A percentile compares a stretch with the other conserved stretches of the same genome.
phyloP scores from a whole-genome alignment of 768 basidiomycete genomes.

The Hygrophorus russula region DNA sequence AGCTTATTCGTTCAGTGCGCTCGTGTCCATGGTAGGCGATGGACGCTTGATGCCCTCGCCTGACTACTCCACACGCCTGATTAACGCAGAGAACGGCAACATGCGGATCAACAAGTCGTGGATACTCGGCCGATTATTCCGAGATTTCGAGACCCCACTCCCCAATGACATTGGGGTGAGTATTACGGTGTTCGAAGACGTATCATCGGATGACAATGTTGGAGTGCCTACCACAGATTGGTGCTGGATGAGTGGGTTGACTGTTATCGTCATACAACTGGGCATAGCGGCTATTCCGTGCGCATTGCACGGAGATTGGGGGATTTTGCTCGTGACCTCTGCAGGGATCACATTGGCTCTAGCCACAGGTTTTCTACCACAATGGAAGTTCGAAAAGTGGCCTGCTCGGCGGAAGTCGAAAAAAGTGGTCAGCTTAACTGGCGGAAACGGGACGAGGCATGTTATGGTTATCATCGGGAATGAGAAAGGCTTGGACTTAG shows the following conservation, averaged over 20 bases:
- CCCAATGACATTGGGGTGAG: slow-evolving; percentile 10
- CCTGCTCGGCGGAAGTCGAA: slow-evolving; percentile 12
- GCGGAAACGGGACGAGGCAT: slow-evolving; percentile 18
- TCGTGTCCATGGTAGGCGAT: slow-evolving; percentile 13
- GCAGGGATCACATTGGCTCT: slow-evolving; percentile 17
- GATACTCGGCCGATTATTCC: slow-evolving; percentile 17
- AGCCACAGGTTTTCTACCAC: slow-evolving; percentile 15
- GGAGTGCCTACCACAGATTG: slow-evolving; percentile 18
- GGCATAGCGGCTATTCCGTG: slow-evolving; percentile 18
- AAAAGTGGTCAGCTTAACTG: slow-evolving; percentile 16
- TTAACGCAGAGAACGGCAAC: slow-evolving; percentile 14
- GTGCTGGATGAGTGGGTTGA: slow-evolving; percentile 15
- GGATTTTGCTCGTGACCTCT: slow-evolving; percentile 17
- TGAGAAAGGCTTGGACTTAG: slow-evolving; percentile 14
- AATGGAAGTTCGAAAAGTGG: slow-evolving; percentile 21
- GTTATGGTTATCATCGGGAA: slow-evolving; percentile 21
- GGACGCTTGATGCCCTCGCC: slow-evolving; percentile 16
- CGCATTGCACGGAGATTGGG: slow-evolving; percentile 16
- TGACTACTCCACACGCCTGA: slow-evolving; percentile 12
- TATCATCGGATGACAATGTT: slow-evolving; percentile 3
- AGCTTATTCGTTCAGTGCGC: slow-evolving; percentile 17
- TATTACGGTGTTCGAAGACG: slow-evolving; percentile 12
- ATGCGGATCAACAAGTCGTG: slow-evolving; percentile 15
- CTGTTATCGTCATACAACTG: slow-evolving; percentile 16
- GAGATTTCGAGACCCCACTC: slow-evolving; percentile 13